These are phyloP conservation scores for Rhodotorula sp. DNA, from an alignment of 1,284 basidiomycete species.

Conservation along the genomic window DNA sequence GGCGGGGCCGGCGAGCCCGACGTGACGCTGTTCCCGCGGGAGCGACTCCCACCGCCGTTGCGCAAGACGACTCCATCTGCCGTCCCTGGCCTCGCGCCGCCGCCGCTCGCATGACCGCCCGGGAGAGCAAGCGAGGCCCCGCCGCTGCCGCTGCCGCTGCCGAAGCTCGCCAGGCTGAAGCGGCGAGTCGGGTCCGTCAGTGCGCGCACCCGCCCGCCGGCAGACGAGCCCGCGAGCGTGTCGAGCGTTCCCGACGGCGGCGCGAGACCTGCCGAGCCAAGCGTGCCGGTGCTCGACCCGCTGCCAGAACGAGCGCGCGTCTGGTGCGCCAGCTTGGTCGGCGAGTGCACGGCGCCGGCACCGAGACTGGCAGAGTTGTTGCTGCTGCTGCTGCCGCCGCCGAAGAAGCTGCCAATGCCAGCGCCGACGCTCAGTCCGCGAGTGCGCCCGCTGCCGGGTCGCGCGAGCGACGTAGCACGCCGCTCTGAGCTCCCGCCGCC, in stretches of 20 bases:
- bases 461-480: background rate
- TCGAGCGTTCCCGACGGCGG: background rate
- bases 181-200: constrained; percentile 36
- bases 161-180: constrained; percentile 7
- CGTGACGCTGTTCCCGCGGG: constrained; percentile 21
- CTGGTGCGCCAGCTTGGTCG: background rate
- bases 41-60: background rate
- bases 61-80: background rate
- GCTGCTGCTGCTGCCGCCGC: background rate
- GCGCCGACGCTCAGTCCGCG: constrained; percentile 39
- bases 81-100: constrained; percentile 6
- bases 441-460: constrained; percentile 21
- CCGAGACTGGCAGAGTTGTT: too few relatives aligned
- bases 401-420: constrained; percentile 17
- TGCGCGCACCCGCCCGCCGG: constrained; percentile 27
- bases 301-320: constrained; percentile 13
- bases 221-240: background rate
- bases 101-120: background rate
- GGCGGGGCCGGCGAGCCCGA: background rate
- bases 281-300: constrained; percentile 3
- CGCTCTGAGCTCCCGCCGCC: background rate
- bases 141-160: background rate
- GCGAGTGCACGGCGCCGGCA: background rate
- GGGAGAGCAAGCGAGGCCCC: background rate
- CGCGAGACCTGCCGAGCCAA: background rate